Conservation (phyloP, 148 eudicot genomes). For the Chenopodium album region DNA sequence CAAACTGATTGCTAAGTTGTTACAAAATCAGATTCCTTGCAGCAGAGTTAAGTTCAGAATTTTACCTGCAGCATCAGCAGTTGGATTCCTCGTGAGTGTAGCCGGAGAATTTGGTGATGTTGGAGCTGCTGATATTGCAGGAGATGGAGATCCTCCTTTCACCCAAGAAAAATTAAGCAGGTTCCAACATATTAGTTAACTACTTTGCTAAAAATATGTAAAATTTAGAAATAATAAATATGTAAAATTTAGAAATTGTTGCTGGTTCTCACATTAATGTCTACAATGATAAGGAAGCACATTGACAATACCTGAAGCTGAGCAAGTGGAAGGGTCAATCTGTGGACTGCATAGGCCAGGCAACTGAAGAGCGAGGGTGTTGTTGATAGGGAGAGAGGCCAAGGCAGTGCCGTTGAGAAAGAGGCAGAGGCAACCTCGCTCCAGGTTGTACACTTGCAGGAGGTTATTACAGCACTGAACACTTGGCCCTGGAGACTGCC, state of each 20-base stretch:
- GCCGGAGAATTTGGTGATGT: constrained; percentile 28
- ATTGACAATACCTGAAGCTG: constrained; percentile 35
- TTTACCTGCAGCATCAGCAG: constrained; percentile 40
- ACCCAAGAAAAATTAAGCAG: not conserved
- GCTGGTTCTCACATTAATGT: not conserved
- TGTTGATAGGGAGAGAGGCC: constrained; percentile 62
- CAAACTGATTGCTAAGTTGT: not conserved
- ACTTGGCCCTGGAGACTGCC: constrained; percentile 38
- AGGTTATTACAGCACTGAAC: constrained; percentile 55
- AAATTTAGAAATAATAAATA: too few relatives aligned
- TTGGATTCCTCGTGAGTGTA: constrained; percentile 35
- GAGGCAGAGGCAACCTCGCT: constrained; percentile 59
- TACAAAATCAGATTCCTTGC: not conserved
- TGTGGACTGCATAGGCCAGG: constrained; percentile 54
- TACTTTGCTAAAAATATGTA: not conserved
- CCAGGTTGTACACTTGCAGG: constrained; percentile 35
- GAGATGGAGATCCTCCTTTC: constrained; percentile 37
- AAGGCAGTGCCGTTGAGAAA: constrained; percentile 51
- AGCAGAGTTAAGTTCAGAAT: not conserved
- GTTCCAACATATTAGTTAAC: not conserved
- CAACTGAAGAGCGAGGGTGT: constrained; percentile 58
- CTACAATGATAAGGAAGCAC: not conserved
- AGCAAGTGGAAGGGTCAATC: constrained; percentile 45
- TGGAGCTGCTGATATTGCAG: constrained; percentile 37
- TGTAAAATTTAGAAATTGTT: too few relatives aligned